Base-by-base conservation (phyloP, 2,329 filamentous ascomycete species). In the Parascedosporium putredinis region DNA sequence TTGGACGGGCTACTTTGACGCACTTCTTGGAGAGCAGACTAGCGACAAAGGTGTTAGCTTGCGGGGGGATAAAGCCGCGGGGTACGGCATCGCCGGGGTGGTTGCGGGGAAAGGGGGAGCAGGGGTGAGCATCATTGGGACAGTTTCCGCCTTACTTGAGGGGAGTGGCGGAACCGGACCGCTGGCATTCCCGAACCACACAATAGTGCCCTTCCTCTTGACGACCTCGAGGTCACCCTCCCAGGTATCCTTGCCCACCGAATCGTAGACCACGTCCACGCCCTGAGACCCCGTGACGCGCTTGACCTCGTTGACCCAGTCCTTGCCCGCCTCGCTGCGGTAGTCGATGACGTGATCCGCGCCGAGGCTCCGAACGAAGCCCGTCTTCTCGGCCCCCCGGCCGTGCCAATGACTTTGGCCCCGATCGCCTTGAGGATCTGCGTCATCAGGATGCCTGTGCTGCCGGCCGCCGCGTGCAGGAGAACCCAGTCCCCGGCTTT, bases 301-400 rank as follows among this genome's bases (percentile, higher is more conserved):
- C 20, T 42, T 42, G 2, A 42, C 38, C 38, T 24, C 38, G 6
- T 42, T 20, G 10, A 24, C 38, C 38, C 38, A 42, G 38, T 42
- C 20, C 18, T 40, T 23, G 18, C 36, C 36, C n/a, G 36, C 18
- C 18, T 40, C 36, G 8, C 18, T 40, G 18, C 36, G 36, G 18
- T 76, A 72, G 55, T 75, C 72, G 43, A 73, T 72, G 0, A 67
- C 67, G 2, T 65, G 56, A 9, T 53, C 59, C 2, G 71, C 71
- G 1, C 74, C 74, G 0, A 76, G 64, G 10, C 55, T 54, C 54
- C 66, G 68, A 14, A 71, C 57, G 46, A 66, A 64, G 1, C 64
- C 65, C n/a, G 69, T 67, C 55, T 76, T 75, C 38, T 60, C 10
- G 61, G 55, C 0, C 68, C 70, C 1, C 36, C 36, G 10, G 65